A percentile compares a stretch with the other conserved stretches of the same genome.
phyloP scores from a whole-genome alignment of 2,329 filamentous ascomycete genomes.

The Alternaria sp. region DNA sequence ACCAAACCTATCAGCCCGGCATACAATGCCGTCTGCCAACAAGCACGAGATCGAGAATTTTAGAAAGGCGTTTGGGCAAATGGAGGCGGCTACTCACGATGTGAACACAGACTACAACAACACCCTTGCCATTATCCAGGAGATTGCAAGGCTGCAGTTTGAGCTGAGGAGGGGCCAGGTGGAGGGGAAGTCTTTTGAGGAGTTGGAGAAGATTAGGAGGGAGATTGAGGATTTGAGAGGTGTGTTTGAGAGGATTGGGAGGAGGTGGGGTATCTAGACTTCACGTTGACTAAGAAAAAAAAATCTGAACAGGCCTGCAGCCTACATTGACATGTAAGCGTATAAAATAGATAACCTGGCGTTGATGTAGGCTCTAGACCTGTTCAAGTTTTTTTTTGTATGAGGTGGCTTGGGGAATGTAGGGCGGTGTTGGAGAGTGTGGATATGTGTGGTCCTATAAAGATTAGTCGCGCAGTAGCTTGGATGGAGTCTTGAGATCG shows the following conservation, averaged over 20 bases:
- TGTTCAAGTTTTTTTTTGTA: too few species aligned
- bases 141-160: background rate
- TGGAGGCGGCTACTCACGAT: background rate
- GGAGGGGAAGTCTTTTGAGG: background rate
- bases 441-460: background rate
- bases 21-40: background rate
- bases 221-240: background rate
- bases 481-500: background rate
- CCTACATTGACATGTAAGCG: too few species aligned
- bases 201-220: background rate
- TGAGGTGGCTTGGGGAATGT: background rate
- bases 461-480: background rate
- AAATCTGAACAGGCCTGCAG: too few species aligned
- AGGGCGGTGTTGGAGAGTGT: background rate
- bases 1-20: background rate
- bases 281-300: too few species aligned
- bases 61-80: background rate
- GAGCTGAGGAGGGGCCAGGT: background rate
- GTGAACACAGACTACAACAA: background rate
- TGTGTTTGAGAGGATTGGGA: background rate
- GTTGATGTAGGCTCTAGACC: too few species aligned
- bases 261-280: background rate
- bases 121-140: background rate
- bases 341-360: too few species aligned
- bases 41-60: background rate